Conservation (phyloP, 495 filamentous ascomycete species). For the Xylaria sp. region DNA sequence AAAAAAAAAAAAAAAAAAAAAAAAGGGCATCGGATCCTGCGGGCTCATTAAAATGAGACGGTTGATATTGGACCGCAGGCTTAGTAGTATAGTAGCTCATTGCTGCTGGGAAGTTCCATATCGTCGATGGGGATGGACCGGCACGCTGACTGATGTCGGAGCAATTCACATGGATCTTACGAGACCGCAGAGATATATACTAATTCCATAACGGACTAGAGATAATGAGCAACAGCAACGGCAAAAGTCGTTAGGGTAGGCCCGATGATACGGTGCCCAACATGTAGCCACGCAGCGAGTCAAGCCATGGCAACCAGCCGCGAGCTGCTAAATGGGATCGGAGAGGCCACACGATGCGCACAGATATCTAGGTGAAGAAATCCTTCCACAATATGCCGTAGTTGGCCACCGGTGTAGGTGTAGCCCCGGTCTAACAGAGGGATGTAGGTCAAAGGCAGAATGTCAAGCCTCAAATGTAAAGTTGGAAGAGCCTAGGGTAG, state of each 20-base stretch:
- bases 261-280: slow-evolving; percentile 6
- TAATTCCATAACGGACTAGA: neutral
- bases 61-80: slow-evolving; percentile 11
- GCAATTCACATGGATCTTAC: slow-evolving; percentile 10
- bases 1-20: neutral
- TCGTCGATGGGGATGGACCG: slow-evolving; percentile 19
- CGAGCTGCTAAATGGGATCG: neutral
- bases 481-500: neutral
- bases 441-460: neutral
- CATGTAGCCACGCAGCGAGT: neutral
- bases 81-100: slow-evolving; percentile 1
- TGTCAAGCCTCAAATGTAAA: slow-evolving; percentile 2
- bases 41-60: slow-evolving; percentile 12
- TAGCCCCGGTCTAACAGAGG: neutral
- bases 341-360: slow-evolving; percentile 16
- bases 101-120: slow-evolving; percentile 4
- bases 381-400: neutral
- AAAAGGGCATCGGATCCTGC: neutral
- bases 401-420: neutral
- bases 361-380: neutral
- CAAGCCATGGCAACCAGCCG: neutral
- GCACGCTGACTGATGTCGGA: slow-evolving; percentile 19
- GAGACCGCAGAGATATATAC: neutral
- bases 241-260: neutral
- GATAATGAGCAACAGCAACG: neutral